These are phyloP conservation scores for Fonsecaea monophora DNA, from an alignment of 2,329 filamentous ascomycete genomes.

Conservation along the genomic window DNA sequence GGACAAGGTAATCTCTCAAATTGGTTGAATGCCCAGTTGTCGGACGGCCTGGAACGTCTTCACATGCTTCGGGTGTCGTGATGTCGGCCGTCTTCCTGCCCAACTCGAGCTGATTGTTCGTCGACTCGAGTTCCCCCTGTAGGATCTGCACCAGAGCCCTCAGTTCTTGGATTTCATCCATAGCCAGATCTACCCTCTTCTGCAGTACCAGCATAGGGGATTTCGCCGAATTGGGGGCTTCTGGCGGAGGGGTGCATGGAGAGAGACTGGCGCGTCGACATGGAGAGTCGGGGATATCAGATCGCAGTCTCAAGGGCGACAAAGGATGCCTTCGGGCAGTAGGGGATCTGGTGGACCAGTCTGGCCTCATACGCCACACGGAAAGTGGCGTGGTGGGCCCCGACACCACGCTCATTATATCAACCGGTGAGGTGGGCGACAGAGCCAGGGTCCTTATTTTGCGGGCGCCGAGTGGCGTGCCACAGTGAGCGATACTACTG, in stretches of 20 bases:
- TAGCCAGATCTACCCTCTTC: conserved; percentile 34
- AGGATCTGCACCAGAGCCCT: conserved; percentile 31
- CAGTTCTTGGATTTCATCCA: conserved; percentile 37
- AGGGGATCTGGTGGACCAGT: conserved; percentile 28
- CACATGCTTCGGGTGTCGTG: not conserved
- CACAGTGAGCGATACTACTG: conserved; percentile 37
- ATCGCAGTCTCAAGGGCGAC: conserved; percentile 28
- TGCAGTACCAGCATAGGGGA: conserved; percentile 38
- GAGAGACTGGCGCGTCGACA: conserved; percentile 31
- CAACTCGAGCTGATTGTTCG: conserved; percentile 16
- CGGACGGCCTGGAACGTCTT: not conserved
- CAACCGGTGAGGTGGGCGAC: conserved; percentile 28
- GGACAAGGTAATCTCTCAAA: not conserved
- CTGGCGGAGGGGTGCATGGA: conserved; percentile 35
- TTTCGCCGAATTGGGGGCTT: conserved; percentile 32
- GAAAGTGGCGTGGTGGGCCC: conserved; percentile 23
- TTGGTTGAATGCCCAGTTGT: not conserved
- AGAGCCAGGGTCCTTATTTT: conserved; percentile 33
- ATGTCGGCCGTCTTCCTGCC: not conserved
- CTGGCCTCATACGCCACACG: conserved; percentile 31
- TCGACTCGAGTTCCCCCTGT: conserved; percentile 28
- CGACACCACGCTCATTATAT: conserved; percentile 25
- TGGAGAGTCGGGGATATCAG: conserved; percentile 32
- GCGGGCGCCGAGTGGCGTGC: conserved; percentile 34
- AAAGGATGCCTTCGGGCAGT: conserved; percentile 24